Evolutionary conservation across 805 yeast species (phyloP).

Genomic region (Grigorovia yakushimaensis): DNA sequence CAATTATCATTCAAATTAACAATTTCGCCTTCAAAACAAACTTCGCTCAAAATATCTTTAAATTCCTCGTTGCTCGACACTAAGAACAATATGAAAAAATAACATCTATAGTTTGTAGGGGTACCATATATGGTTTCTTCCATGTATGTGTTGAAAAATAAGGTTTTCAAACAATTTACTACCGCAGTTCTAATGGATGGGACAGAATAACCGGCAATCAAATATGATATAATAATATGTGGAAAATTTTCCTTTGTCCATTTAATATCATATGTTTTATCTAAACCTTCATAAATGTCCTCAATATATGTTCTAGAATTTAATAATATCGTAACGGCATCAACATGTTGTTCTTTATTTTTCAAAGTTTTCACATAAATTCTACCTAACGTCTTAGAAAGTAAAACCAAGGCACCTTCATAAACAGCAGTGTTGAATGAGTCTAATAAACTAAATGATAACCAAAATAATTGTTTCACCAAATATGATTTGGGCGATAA

Average conservation of each 20-base stretch:
- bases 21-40: slow-evolving; percentile 30
- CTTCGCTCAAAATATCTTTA: slow-evolving; percentile 23
- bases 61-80: slow-evolving; percentile 33
- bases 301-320: slow-evolving; percentile 34
- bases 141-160: slow-evolving; percentile 36
- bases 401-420: slow-evolving; percentile 33
- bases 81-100: slow-evolving; percentile 29
- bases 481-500: slow-evolving; percentile 26
- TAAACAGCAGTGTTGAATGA: slow-evolving; percentile 29
- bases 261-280: slow-evolving; percentile 31
- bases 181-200: slow-evolving; percentile 48
- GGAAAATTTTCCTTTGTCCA: slow-evolving; percentile 42
- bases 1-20: slow-evolving; percentile 25
- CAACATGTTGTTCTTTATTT: slow-evolving; percentile 3
- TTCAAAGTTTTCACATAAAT: slow-evolving; percentile 28
- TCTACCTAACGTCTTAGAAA: slow-evolving; percentile 28
- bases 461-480: slow-evolving; percentile 31
- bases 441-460: slow-evolving; percentile 26
- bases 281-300: slow-evolving; percentile 33
- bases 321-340: slow-evolving; percentile 7
- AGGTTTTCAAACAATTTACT: slow-evolving; percentile 33
- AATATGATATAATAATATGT: slow-evolving; percentile 36
- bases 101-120: slow-evolving; percentile 16
- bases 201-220: slow-evolving; percentile 48
- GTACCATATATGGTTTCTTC: slow-evolving; percentile 22